Base-by-base conservation (phyloP, 106 monocot species). In the Apostasia shenzhenica region DNA sequence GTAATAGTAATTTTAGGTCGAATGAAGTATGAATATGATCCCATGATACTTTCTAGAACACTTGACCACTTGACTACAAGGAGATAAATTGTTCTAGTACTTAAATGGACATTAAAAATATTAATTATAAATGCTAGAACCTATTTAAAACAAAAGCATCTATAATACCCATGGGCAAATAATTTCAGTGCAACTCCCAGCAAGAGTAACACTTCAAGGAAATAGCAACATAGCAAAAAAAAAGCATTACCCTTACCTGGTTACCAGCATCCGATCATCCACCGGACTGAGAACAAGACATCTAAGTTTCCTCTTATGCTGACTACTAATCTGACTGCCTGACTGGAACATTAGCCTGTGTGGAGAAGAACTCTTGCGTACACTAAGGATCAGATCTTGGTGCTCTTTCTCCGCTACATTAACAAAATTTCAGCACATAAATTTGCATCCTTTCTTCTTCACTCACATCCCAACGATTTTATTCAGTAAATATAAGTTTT, bases 231-330 rank as follows among this genome's bases (percentile, higher is more conserved):
- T 26, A 26, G 26, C 26, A 26, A 26, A 26, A 26, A 26, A 26
- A 26, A 26, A 26, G 3, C 45, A 13, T 63, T 45, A 63, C 5
- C 62, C 62, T 4, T 81, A 92, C 92, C 83, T 92, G 2, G 92
- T 92, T 13, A 67, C 80, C 40, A 92, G 78, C 13, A 88, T 69
- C 41, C 72, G 71, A 63, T 92, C 85, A 67, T 92, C 71, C 39
- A 68, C 57, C 4, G 85, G 85, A 67, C 76, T 81, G 5, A 83
- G 61, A 14, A 70, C 92, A 66, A 92, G 88, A 67, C 85, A 63
- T 59, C 88, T 78, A 73, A 88, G 53, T 66, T 92, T 92, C 75
- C 92, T 81, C 63, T 85, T 92, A 62, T 92, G 92, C 67, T 92
- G 83, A 61, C 92, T 92, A 1, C 77, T 59, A 13, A 85, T 61